Percentiles rank a stretch among this genome's conserved stretches.
These are phyloP conservation scores for Bassia scoparia DNA, from an alignment of 148 eudicot genomes.

Conservation along the genomic window DNA sequence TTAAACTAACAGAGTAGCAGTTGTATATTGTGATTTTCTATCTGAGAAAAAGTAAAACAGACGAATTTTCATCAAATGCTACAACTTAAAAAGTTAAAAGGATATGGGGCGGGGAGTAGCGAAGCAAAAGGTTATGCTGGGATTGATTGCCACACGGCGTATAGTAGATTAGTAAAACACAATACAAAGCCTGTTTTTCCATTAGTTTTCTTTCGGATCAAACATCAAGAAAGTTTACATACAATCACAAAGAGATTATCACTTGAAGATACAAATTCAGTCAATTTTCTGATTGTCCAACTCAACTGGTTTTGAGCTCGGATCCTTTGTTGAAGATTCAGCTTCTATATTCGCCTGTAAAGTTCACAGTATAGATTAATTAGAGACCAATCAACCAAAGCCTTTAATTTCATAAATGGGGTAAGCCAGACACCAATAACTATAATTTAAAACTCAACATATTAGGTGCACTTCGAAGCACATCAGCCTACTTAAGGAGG, in stretches of 20 bases:
- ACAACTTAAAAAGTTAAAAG: no score
- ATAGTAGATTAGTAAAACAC: neutral
- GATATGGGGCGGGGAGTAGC: neutral
- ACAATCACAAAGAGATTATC: constrained; percentile 17
- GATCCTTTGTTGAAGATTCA: constrained; percentile 18
- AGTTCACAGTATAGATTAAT: neutral
- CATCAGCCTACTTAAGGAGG: no score
- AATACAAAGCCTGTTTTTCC: constrained; percentile 10
- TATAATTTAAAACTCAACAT: no score
- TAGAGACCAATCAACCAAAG: neutral
- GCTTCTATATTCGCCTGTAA: constrained; percentile 29
- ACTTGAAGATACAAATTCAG: constrained; percentile 5
- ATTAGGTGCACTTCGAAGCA: no score
- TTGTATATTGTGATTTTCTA: no score
- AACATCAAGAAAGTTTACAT: constrained; percentile 13
- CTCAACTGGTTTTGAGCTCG: constrained; percentile 10
- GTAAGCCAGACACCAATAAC: neutral
- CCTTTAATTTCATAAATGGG: neutral
- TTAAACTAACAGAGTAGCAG: no score
- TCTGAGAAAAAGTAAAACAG: no score
- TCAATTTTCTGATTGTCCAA: constrained; percentile 20
- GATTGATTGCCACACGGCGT: neutral
- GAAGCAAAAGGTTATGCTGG: neutral
- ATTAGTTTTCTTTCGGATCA: constrained; percentile 3
- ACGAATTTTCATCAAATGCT: no score